Base-by-base conservation (phyloP, 495 filamentous ascomycete genomes). In the Penicillium diatomitis region DNA sequence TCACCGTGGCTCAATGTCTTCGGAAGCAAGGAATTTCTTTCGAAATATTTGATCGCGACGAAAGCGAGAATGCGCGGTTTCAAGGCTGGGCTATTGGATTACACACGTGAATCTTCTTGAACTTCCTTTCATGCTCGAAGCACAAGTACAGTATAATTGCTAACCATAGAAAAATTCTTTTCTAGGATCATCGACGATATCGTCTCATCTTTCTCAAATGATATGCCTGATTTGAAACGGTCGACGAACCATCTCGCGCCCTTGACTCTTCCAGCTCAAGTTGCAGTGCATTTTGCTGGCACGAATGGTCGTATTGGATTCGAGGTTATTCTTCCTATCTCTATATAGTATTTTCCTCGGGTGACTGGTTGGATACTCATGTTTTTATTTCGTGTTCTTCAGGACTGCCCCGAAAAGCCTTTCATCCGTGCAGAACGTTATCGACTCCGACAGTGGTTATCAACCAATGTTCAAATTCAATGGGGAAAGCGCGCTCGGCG, bases 1-100 rank as follows among this genome's bases (percentile, higher is more conserved):
- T 45, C 5, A 31, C 30, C 8, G 31, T 45, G 8, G 43, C 43
- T 20, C 43, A 45, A 12, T 10, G 10, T 20, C 43, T 45, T 6
- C 43, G 43, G 36, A 9, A 45, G 43, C 43, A n/a, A 35, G 43
- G 43, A 9, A 45, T 45, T 10, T 45, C 43, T 3, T 45, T n/a
- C 43, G 31, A 45, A 33, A 34, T 45, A 8, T 35, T 36, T 20
- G 43, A 45, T 31, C 28, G n/a, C 7, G 30, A 29, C 31, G 5
- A 10, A 34, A 33, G 36, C n/a, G 20, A 41, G 6, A 41, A 41
- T 27, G 10, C 43, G 31, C 43, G 43, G 5, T 45, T 45, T 11
- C 43, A 45, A 20, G 43, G 43, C 8, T 45, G 43, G 43, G 43
- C 43, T 35, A 45, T 45, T 34, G 43, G 8, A 8, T 10, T 45